Conservation (phyloP, 2,329 filamentous ascomycete species). For the Beauveria sp. region DNA sequence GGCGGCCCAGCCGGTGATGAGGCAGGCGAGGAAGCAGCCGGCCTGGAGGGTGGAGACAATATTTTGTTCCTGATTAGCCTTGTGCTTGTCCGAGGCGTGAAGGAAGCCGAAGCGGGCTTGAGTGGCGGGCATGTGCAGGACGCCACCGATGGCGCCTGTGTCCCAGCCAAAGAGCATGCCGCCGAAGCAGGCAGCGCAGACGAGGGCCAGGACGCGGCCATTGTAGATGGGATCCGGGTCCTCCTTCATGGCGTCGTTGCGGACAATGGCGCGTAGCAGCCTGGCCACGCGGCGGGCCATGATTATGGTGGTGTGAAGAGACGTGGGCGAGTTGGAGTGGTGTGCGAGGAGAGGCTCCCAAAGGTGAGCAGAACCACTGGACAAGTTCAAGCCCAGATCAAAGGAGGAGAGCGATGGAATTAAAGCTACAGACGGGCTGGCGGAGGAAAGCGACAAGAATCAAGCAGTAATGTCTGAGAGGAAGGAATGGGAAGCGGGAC, state of each 20-base stretch:
- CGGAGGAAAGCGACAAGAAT: too few species aligned
- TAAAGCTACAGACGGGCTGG: too few species aligned
- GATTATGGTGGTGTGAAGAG: conserved; percentile 2
- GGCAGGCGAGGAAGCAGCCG: conserved; percentile 58
- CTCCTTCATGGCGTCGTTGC: conserved; percentile 63
- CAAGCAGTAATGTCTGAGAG: too few species aligned
- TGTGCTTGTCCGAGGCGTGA: conserved; percentile 19
- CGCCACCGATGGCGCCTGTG: conserved; percentile 61
- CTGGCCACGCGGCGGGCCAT: conserved; percentile 32
- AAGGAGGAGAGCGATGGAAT: neutral
- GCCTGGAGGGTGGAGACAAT: conserved; percentile 65
- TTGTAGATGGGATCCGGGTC: conserved; percentile 63
- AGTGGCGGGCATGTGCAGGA: conserved; percentile 53
- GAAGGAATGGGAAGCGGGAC: too few species aligned
- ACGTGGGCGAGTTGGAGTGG: neutral
- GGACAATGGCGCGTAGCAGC: conserved; percentile 49
- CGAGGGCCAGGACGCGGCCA: conserved; percentile 59
- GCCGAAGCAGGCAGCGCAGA: conserved; percentile 60
- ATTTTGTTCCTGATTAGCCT: conserved; percentile 53
- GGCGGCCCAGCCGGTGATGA: conserved; percentile 46
- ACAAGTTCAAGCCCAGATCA: neutral
- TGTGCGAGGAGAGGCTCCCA: neutral
- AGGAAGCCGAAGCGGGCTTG: conserved; percentile 35
- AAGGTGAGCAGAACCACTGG: too few species aligned
- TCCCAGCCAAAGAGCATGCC: conserved; percentile 47